A percentile compares a stretch with the other conserved stretches of the same genome.
phyloP scores from a whole-genome alignment of 208 protist genomes.

The Leishmania lainsoni region DNA sequence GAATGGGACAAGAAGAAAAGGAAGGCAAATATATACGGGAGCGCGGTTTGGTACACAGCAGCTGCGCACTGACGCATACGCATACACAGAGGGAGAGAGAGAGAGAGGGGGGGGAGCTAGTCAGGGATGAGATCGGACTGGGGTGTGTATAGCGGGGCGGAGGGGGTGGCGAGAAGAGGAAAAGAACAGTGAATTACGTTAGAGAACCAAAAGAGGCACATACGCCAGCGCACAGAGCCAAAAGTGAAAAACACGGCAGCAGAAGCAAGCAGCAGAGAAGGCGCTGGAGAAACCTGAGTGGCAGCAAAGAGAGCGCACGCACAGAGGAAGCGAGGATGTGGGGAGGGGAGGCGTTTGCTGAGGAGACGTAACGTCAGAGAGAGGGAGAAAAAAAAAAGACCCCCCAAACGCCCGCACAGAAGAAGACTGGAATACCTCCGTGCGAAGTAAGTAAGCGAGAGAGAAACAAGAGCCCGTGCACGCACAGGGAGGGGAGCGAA shows the following conservation, averaged over 20 bases:
- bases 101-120: background rate
- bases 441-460: slow-evolving; percentile 2
- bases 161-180: background rate
- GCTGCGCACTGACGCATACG: background rate
- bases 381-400: slow-evolving; percentile 2
- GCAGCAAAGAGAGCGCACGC: background rate
- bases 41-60: background rate
- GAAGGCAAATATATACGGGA: background rate
- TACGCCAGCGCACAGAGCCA: background rate
- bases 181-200: background rate
- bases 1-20: background rate
- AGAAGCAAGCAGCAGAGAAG: background rate
- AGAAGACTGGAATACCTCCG: too few species aligned
- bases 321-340: background rate
- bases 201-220: background rate
- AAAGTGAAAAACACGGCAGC: background rate
- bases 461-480: background rate
- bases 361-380: background rate
- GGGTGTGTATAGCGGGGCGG: too few species aligned
- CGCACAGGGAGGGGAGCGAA: background rate
- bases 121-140: too few species aligned
- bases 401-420: too few species aligned
- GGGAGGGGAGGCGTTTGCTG: background rate
- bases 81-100: background rate
- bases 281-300: background rate